Base-by-base conservation (phyloP, 257 asterid species). In the Petunia secreta region DNA sequence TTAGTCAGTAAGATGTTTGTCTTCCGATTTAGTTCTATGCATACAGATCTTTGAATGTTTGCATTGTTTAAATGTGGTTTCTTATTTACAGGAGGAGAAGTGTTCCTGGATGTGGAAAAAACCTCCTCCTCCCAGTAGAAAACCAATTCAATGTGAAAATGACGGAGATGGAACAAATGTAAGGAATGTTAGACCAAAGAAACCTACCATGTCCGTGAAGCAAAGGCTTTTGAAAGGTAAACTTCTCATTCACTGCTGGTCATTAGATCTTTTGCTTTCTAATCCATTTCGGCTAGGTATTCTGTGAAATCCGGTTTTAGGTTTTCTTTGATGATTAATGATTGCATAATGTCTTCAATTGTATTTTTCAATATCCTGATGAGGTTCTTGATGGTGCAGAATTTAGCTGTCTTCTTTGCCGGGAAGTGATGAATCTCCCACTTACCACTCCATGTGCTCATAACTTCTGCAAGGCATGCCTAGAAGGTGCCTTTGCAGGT, bases 381-480 rank as follows among this genome's bases (percentile, higher is more conserved):
- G 37, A 71, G 62, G 75, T 16, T 39, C 59, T 58, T 34, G 6
- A 43, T 78, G 25, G 75, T 87, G 92, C 96, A 94, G 98, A 93
- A 78, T 93, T 94, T 80, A 87, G 92, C 81, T 94, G 98, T 84
- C 90, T 81, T 52, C 76, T 91, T 41, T 94, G 98, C 77, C 89
- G 86, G 75, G 90, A 93, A 69, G 98, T 93, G 85, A 91, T 93
- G 97, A 91, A 57, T 65, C 81, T 50, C 44, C 98, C 98, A 1
- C 87, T 94, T 68, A 93, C 96, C 57, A 94, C 98, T 9, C 98
- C 98, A 0, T 94, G 98, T 82, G 98, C 93, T 55, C 98, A 94
- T 53, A 91, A 94, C 84, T 94, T 93, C 88, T 94, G 98, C 88
- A 91, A 91, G 90, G 92, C 86, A 37, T 94, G 98, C 87, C 78